A percentile compares a stretch with the other conserved stretches of the same genome.
Conservation (phyloP, 441 rosid genomes). For the Lepidium campestre region DNA sequence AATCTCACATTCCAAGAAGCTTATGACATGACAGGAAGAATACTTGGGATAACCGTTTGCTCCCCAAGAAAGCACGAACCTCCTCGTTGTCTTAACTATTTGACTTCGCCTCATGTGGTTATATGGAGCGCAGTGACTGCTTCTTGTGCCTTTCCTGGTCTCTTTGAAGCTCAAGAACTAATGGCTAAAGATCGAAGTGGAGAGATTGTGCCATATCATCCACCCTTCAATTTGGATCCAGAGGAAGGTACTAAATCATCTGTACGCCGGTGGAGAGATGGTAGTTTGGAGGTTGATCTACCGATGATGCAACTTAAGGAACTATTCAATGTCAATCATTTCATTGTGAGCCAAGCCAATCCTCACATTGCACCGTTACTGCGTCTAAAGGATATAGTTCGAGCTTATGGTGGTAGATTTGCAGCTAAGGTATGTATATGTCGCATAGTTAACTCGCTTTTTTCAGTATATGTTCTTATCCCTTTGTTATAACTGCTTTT, state of each 20-base stretch:
- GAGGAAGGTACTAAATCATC: conserved; percentile 57
- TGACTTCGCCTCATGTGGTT: conserved; percentile 94
- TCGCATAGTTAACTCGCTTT: background rate
- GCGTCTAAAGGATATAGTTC: conserved; percentile 69
- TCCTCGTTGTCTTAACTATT: conserved; percentile 91
- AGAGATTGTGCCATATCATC: conserved; percentile 88
- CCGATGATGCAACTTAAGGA: conserved; percentile 99
- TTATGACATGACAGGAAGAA: conserved; percentile 87
- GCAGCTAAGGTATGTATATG: conserved; percentile 76
- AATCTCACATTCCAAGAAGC: conserved; percentile 98
- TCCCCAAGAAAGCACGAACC: conserved; percentile 99
- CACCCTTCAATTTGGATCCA: conserved; percentile 84
- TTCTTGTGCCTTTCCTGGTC: conserved; percentile 96
- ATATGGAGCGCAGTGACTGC: conserved; percentile 99
- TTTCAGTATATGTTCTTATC: conserved; percentile 1
- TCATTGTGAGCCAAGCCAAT: conserved; percentile 94
- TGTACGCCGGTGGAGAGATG: conserved; percentile 93
- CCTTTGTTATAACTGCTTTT: background rate
- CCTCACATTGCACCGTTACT: conserved; percentile 88
- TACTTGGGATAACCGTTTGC: conserved; percentile 92
- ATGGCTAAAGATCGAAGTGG: conserved; percentile 98
- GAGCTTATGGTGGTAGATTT: conserved; percentile 91
- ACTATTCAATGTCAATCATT: conserved; percentile 93
- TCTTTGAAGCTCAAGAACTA: conserved; percentile 94
- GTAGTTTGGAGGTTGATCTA: conserved; percentile 92